phyloP scores from a whole-genome alignment of 78 protist species.

The Guillardia theta region DNA sequence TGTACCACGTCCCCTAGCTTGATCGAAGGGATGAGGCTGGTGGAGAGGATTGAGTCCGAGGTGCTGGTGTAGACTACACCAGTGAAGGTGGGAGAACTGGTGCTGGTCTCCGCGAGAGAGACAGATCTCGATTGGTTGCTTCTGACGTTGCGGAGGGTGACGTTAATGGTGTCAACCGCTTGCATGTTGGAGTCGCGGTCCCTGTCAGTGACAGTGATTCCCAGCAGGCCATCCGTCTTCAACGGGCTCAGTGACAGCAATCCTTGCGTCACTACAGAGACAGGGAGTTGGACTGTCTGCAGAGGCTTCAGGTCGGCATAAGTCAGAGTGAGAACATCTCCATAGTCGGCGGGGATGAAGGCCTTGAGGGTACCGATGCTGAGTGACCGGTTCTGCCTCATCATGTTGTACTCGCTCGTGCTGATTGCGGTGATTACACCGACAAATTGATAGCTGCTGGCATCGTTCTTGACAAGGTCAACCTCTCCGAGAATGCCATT shows the following conservation, averaged over 20 bases:
- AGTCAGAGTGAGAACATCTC: background rate
- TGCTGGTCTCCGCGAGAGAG: background rate
- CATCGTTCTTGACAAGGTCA: too few relatives aligned
- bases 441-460: too few relatives aligned
- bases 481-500: too few relatives aligned
- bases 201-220: background rate
- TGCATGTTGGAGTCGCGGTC: background rate
- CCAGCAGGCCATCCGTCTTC: background rate
- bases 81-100: background rate
- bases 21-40: too few relatives aligned
- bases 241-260: background rate
- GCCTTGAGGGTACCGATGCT: too few relatives aligned
- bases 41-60: background rate
- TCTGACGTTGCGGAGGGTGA: background rate
- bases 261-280: background rate
- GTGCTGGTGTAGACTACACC: background rate
- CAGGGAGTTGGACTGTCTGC: background rate
- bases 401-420: too few relatives aligned
- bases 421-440: too few relatives aligned
- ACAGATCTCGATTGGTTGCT: background rate
- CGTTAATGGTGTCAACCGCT: background rate
- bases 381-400: too few relatives aligned
- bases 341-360: too few relatives aligned
- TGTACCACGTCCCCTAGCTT: background rate
- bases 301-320: background rate